Evolutionary conservation across 805 yeast species (phyloP), one percentile per base, ranked within the genome.

Genomic region (Saccharomycopsis fibuligera): DNA sequence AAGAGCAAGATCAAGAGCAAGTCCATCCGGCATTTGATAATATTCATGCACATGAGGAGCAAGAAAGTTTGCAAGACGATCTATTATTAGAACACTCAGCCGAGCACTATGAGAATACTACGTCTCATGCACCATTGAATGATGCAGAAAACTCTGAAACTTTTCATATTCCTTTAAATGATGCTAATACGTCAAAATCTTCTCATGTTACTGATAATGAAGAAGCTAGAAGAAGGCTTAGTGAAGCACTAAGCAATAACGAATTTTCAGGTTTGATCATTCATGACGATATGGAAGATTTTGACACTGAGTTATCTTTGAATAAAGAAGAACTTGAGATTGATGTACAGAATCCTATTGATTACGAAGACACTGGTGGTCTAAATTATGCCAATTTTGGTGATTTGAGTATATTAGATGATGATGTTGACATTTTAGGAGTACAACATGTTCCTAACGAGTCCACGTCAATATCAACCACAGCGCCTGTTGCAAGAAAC

Each of bases 201-300:
- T 33, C 36, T 14, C 9, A 37, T 37, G 5, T 8, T 5, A 37
- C 41, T 9, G n/a, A 41, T 24, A 19, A 46, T 24, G 23, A 30
- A 27, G 44, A 37, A 19, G 16, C 16, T 14, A 24, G 40, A 10
- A 39, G 29, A 36, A 27, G 43, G 6, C 14, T 36, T 14, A 46
- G 37, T 35, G 41, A 36, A 24, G 41, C 41, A 10, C 16, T 44
- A 23, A 16, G 25, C 19, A 40, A 29, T 24, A 9, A 24, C 5
- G 47, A 47, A 5, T 12, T 30, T 10, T 47, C 50, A 23, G 50
- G 45, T 5, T 19, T 47, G 37, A 31, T 47, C 14, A 41, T 47
- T 23, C 50, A 47, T 29, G 50, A 35, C 16, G 38, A 47, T 31
- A 17, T 19, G 10, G 39, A 33, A 5, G 50, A 42, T 35, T 47